A percentile compares a stretch with the other conserved stretches of the same genome.
Conservation (phyloP, 2,329 filamentous ascomycete genomes). For the Gremmenia infestans region DNA sequence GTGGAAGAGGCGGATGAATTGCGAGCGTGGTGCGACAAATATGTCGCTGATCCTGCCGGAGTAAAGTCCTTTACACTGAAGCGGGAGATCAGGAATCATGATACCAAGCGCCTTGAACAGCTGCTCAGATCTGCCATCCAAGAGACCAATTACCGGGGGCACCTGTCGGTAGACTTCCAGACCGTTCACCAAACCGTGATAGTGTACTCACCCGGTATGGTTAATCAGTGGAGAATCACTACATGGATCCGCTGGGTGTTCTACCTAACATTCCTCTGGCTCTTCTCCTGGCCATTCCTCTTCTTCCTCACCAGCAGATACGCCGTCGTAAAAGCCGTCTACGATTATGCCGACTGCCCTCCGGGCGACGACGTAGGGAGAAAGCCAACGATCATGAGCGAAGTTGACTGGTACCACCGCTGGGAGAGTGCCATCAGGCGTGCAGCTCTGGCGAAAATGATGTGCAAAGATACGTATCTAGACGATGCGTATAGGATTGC, state of each 20-base stretch:
- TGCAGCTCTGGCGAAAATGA: conserved; percentile 50
- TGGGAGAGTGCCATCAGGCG: conserved; percentile 57
- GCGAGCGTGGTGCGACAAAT: conserved; percentile 59
- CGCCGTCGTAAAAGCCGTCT: conserved; percentile 57
- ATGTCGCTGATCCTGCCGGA: conserved; percentile 51
- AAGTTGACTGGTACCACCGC: conserved; percentile 54
- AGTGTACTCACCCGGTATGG: conserved; percentile 56
- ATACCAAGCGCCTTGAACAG: conserved; percentile 47
- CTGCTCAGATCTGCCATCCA: conserved; percentile 54
- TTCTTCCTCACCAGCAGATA: conserved; percentile 64
- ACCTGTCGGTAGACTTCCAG: conserved; percentile 54
- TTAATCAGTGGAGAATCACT: conserved; percentile 62
- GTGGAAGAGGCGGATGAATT: conserved; percentile 8
- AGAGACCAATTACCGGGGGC: conserved; percentile 63
- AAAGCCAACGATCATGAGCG: conserved; percentile 31
- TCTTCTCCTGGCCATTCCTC: conserved; percentile 67
- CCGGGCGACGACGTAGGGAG: conserved; percentile 12
- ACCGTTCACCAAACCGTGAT: conserved; percentile 51
- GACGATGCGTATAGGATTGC: conserved; percentile 51
- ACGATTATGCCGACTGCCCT: conserved; percentile 20
- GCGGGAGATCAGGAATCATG: conserved; percentile 54
- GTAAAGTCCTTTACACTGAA: conserved; percentile 53
- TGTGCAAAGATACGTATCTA: conserved; percentile 45
- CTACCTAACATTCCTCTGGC: conserved; percentile 61
- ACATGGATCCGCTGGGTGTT: conserved; percentile 61